Base-by-base conservation (phyloP, 371 early-diverging fungal genomes). In the Mucor irregularis region DNA sequence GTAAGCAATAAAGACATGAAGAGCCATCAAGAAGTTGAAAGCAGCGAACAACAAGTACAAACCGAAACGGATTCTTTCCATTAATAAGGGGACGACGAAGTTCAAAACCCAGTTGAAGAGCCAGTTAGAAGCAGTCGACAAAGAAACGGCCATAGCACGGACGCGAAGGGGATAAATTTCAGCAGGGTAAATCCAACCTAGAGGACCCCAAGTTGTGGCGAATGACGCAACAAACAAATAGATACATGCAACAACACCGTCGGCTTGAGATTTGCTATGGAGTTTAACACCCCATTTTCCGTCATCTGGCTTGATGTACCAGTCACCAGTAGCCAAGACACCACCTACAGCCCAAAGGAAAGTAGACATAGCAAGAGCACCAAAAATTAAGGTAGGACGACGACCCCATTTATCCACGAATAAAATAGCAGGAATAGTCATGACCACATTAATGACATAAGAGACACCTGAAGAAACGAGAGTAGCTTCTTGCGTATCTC, bases 91-190 rank as follows among this genome's bases (percentile, higher is more conserved):
- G 0, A 83, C 75, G 25, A 88, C 58, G 42, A 84, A 79, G 4
- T 80, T 79, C 34, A 92, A 66, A 43, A 78, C 68, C 64, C 84
- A 88, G 76, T 90, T 95, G 64, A 84, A 86, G 19, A 84, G 64
- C 96, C 95, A 97, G 80, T 95, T 95, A 61, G 93, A 82, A 16
- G 93, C 89, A 25, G 97, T 95, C 16, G 92, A 87, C 25, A 93
- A 62, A 34, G 90, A 90, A 45, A 91, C 85, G 40, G 90, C 95
- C 78, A 91, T 93, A 56, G 91, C 85, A 53, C 90, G 86, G 43
- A 89, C 77, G 43, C 85, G 83, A 60, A 84, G 81, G 17, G 91
- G 89, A 68, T 85, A 91, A 49, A 92, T 88, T 65, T 97, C 97
- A 25, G 94, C 80, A 31, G 94, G 94, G 69, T 93, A 93, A 58